phyloP scores from a whole-genome alignment of 2,329 filamentous ascomycete genomes.

The Aureobasidium mangrovei region DNA sequence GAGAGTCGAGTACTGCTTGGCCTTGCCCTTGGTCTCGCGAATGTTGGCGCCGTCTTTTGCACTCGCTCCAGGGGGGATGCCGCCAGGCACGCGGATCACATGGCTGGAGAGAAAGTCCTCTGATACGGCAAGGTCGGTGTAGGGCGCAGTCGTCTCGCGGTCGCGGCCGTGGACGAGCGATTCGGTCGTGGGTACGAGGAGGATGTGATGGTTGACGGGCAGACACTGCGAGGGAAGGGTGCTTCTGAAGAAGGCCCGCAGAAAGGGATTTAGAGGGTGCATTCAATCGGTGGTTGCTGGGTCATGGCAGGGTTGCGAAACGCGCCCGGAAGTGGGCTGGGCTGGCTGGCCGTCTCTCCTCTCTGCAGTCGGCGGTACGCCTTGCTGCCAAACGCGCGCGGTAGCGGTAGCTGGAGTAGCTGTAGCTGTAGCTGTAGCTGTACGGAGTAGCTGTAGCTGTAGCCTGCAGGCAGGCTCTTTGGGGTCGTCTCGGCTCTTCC shows the following conservation, averaged over 20 bases:
- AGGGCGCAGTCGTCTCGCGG: conserved; percentile 67
- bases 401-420: too few relatives aligned
- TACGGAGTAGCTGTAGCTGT: too few relatives aligned
- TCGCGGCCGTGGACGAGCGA: conserved; percentile 82
- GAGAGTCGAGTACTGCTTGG: conserved; percentile 84
- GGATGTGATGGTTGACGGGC: conserved; percentile 78
- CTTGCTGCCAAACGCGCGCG: background rate
- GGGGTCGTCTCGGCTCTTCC: too few relatives aligned
- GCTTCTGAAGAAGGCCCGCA: conserved; percentile 98
- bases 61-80: conserved; percentile 36
- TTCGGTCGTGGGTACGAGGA: conserved; percentile 90
- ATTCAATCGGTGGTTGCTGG: conserved; percentile 38
- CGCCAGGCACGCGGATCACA: conserved; percentile 73
- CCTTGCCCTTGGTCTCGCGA: conserved; percentile 82
- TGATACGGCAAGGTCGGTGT: conserved; percentile 72
- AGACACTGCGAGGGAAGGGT: conserved; percentile 83
- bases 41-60: conserved; percentile 46
- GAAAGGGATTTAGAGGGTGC: conserved; percentile 98
- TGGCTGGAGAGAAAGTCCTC: conserved; percentile 97
- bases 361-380: background rate
- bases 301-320: conserved; percentile 5
- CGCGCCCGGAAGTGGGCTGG: background rate
- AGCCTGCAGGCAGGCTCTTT: too few relatives aligned
- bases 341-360: too few relatives aligned
- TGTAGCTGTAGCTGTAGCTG: too few relatives aligned